Percentiles rank a stretch among this genome's conserved stretches.
These are phyloP conservation scores for Favolaschia claudopus DNA, from an alignment of 768 basidiomycete species.

Conservation along the genomic window DNA sequence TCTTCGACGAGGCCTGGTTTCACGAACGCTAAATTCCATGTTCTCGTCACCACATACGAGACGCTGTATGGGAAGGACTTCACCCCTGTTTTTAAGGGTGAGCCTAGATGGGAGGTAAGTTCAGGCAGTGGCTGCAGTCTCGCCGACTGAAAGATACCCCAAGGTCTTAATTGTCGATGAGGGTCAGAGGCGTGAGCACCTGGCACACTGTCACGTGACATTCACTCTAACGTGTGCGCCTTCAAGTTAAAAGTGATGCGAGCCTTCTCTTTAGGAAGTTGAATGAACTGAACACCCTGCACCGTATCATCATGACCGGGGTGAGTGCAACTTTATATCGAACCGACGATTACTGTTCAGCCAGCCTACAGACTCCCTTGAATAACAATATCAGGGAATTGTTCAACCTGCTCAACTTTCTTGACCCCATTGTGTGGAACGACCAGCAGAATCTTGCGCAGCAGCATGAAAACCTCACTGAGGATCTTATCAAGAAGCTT, in stretches of 20 bases:
- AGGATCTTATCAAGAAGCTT: constrained; percentile 81
- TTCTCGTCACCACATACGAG: constrained; percentile 94
- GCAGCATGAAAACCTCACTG: constrained; percentile 78
- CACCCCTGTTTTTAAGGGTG: constrained; percentile 73
- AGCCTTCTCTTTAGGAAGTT: constrained; percentile 84
- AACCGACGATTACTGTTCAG: too few species aligned
- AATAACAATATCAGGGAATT: constrained; percentile 98
- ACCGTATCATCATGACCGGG: constrained; percentile 91
- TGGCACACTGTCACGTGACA: constrained; percentile 20
- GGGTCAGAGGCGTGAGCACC: constrained; percentile 87
- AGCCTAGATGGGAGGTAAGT: constrained; percentile 87
- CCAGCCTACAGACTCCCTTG: constrained; percentile 85
- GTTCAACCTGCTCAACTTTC: constrained; percentile 97
- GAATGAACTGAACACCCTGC: constrained; percentile 77
- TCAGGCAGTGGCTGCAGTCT: background rate
- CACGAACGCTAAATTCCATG: constrained; percentile 78
- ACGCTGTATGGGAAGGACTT: constrained; percentile 81
- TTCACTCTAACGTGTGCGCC: constrained; percentile 14
- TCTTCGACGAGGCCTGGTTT: constrained; percentile 44
- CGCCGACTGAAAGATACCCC: background rate
- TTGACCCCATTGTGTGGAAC: constrained; percentile 79
- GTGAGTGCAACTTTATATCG: constrained; percentile 57
- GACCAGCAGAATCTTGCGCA: constrained; percentile 78
- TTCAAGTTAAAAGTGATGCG: constrained; percentile 83
- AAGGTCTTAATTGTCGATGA: constrained; percentile 89